Evolutionary conservation across 495 filamentous ascomycete genomes (phyloP).

Genomic region (Penicillium coprophilum): DNA sequence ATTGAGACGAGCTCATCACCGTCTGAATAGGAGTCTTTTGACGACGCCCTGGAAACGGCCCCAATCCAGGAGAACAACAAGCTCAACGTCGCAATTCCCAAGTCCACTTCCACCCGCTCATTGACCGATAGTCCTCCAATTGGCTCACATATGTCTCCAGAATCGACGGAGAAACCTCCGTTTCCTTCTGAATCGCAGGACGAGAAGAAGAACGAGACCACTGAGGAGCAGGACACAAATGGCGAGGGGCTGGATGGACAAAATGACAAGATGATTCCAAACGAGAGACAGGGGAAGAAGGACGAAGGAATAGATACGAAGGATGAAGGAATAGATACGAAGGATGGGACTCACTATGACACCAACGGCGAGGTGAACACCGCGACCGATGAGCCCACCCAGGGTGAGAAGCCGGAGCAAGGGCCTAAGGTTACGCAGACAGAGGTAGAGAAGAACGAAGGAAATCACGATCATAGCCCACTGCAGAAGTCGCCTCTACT

Average conservation of each 20-base stretch:
- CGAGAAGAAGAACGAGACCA: slow-evolving; percentile 26
- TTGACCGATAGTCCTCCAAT: slow-evolving; percentile 50
- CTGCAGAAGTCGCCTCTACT: slow-evolving; percentile 54
- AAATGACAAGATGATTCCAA: slow-evolving; percentile 21
- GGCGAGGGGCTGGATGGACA: slow-evolving; percentile 25
- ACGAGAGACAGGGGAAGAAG: slow-evolving; percentile 3
- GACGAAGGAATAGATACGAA: not conserved
- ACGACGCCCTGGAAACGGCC: slow-evolving; percentile 66
- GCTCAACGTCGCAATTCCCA: slow-evolving; percentile 38
- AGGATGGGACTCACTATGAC: slow-evolving; percentile 8
- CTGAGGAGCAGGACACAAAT: slow-evolving; percentile 30
- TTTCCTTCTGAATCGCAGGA: slow-evolving; percentile 34
- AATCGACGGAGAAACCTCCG: slow-evolving; percentile 37
- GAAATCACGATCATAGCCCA: slow-evolving; percentile 36
- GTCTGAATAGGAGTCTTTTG: slow-evolving; percentile 65
- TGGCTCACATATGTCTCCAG: slow-evolving; percentile 37
- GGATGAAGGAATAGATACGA: not conserved
- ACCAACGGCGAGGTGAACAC: slow-evolving; percentile 14
- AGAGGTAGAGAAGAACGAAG: slow-evolving; percentile 25
- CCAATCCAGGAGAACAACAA: slow-evolving; percentile 24
- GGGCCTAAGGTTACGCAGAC: slow-evolving; percentile 18
- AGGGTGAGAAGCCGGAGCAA: slow-evolving; percentile 25
- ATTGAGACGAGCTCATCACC: slow-evolving; percentile 14
- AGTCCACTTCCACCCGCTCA: slow-evolving; percentile 43
- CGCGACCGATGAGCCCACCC: slow-evolving; percentile 13